Conservation (phyloP, 768 basidiomycete species). For the Galerina sulciceps region DNA sequence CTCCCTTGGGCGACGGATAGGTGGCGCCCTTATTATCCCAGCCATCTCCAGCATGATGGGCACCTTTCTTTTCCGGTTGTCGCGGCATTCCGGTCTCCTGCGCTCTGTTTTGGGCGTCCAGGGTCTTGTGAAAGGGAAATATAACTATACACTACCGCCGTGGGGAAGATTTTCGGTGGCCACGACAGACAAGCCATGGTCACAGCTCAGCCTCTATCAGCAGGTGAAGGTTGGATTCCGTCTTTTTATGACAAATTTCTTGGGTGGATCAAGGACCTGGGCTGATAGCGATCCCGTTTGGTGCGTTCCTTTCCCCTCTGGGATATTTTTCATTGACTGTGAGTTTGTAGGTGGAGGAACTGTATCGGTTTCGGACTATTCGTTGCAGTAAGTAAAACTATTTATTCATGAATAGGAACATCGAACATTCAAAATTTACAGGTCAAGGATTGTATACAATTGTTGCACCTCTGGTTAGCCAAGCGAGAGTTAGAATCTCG, state of each 20-base stretch:
- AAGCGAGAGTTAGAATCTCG: constrained; percentile 76
- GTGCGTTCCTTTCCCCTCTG: constrained; percentile 35
- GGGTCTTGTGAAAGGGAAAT: constrained; percentile 11
- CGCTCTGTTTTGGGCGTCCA: constrained; percentile 40
- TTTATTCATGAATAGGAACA: neutral
- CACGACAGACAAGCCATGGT: constrained; percentile 18
- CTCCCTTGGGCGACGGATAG: constrained; percentile 68
- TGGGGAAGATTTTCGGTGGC: constrained; percentile 14
- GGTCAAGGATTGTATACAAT: constrained; percentile 70
- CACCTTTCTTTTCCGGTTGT: constrained; percentile 54
- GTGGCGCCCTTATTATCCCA: constrained; percentile 72
- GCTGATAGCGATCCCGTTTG: constrained; percentile 75
- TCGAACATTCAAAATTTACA: constrained; percentile 25
- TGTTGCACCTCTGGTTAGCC: constrained; percentile 70
- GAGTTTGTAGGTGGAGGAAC: constrained; percentile 61
- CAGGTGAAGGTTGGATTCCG: constrained; percentile 32
- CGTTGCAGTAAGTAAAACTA: constrained; percentile 52
- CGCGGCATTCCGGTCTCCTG: constrained; percentile 46
- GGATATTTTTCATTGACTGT: neutral
- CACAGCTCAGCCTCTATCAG: constrained; percentile 24
- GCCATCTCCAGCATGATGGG: constrained; percentile 73
- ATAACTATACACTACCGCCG: constrained; percentile 19
- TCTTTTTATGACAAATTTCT: constrained; percentile 50
- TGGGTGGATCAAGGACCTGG: constrained; percentile 66
- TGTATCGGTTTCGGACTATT: constrained; percentile 70